Percentiles rank a stretch among this genome's conserved stretches.
Evolutionary conservation across 129 eudicot genomes (phyloP).

Genomic region (Ambrosia artemisiifolia): DNA sequence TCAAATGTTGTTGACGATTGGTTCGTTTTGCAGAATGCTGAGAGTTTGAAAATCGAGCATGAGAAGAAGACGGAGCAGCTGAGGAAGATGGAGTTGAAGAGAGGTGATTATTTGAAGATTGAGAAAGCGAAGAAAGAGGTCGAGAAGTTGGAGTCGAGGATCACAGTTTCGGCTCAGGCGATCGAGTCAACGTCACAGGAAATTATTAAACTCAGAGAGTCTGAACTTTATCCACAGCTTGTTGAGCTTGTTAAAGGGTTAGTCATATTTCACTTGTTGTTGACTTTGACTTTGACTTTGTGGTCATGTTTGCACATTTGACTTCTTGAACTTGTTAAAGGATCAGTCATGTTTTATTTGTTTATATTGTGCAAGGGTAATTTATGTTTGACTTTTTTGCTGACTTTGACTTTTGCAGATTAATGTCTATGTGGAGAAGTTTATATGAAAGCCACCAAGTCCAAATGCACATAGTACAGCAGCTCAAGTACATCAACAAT

Average conservation of each 20-base stretch:
- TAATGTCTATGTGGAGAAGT: conserved; percentile 93
- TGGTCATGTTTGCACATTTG: background rate
- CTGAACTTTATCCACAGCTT: conserved; percentile 88
- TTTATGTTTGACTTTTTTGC: no score
- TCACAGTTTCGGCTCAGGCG: conserved; percentile 76
- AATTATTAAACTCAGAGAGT: conserved; percentile 75
- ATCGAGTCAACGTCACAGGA: conserved; percentile 78
- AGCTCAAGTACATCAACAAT: conserved; percentile 73
- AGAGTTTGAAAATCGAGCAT: conserved; percentile 67
- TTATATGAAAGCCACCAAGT: conserved; percentile 94
- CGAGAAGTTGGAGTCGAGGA: conserved; percentile 77
- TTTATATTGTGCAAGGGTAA: no score
- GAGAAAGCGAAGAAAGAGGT: conserved; percentile 92
- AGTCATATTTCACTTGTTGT: conserved; percentile 6
- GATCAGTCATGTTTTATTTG: background rate
- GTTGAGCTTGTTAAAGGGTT: conserved; percentile 90
- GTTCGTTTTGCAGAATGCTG: conserved; percentile 50
- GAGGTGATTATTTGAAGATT: conserved; percentile 76
- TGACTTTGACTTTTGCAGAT: conserved; percentile 40
- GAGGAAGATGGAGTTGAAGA: conserved; percentile 77
- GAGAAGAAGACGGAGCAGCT: conserved; percentile 58
- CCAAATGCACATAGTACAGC: conserved; percentile 87
- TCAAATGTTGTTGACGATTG: conserved; percentile 1
- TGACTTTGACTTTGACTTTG: background rate
- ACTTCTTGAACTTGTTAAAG: background rate